These are phyloP conservation scores for Brassica hybrid DNA, from an alignment of 441 rosid species.

Conservation along the genomic window DNA sequence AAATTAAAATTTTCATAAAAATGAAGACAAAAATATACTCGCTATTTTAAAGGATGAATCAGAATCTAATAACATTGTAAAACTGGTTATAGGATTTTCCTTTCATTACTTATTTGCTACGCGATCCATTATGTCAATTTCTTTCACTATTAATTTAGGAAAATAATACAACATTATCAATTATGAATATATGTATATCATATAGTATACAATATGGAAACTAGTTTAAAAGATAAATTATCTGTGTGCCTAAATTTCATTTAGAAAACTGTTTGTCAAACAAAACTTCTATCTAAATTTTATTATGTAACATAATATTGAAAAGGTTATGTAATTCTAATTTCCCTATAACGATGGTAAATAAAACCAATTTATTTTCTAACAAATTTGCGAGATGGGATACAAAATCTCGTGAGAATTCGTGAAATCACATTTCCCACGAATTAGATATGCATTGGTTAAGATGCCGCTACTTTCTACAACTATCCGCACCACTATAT, in stretches of 20 bases:
- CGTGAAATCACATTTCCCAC: not conserved
- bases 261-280: slow-evolving; percentile 7
- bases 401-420: not conserved
- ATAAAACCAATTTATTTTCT: not conserved
- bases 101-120: not conserved
- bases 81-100: not conserved
- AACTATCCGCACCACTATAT: not conserved
- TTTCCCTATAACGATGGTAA: not conserved
- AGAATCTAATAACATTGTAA: not conserved
- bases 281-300: not conserved
- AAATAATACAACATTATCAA: not conserved
- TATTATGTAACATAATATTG: not conserved
- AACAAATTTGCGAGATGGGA: not conserved
- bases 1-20: too few relatives aligned
- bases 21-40: too few relatives aligned
- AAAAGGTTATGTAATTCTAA: not conserved
- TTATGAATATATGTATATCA: not conserved
- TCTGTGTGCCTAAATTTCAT: not conserved
- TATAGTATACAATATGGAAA: not conserved
- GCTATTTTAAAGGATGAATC: too few relatives aligned
- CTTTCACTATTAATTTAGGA: not conserved
- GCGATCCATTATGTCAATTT: slow-evolving; percentile 14
- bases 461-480: not conserved
- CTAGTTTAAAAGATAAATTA: not conserved
- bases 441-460: not conserved